phyloP scores from a whole-genome alignment of 2,329 filamentous ascomycete genomes.

The Ophiocordyceps australis region DNA sequence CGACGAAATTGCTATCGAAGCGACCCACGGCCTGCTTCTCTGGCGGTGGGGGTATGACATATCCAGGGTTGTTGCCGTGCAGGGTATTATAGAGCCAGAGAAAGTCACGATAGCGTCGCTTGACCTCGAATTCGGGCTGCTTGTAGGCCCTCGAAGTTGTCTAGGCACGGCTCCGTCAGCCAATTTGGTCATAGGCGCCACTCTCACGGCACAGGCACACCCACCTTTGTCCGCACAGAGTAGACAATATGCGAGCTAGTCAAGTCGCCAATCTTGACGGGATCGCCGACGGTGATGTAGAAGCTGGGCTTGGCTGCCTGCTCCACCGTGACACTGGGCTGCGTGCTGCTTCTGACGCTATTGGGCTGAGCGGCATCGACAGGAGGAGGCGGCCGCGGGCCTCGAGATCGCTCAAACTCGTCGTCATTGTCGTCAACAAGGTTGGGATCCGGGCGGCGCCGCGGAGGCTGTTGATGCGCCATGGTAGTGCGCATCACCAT shows the following conservation, averaged over 20 bases:
- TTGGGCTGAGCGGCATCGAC: conserved; percentile 39
- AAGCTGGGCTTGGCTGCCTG: conserved; percentile 88
- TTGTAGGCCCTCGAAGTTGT: conserved; percentile 94
- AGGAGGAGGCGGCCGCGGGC: conserved; percentile 48
- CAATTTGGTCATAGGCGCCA: too few species aligned
- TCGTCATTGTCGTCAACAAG: conserved; percentile 57
- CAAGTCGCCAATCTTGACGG: conserved; percentile 92
- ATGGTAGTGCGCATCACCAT: conserved; percentile 41
- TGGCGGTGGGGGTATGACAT: conserved; percentile 87
- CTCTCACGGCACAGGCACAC: conserved; percentile 1
- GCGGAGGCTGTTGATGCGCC: conserved; percentile 21
- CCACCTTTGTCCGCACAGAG: conserved; percentile 79
- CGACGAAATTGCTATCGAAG: conserved; percentile 93
- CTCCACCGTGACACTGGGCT: conserved; percentile 76
- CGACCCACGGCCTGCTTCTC: conserved; percentile 96
- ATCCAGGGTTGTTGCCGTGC: conserved; percentile 84
- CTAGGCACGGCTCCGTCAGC: conserved; percentile 21
- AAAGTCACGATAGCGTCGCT: conserved; percentile 87
- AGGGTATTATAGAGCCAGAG: conserved; percentile 93
- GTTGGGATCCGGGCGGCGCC: conserved; percentile 36
- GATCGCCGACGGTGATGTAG: conserved; percentile 81
- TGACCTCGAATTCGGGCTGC: conserved; percentile 82
- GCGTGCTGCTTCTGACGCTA: conserved; percentile 30
- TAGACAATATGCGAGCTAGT: conserved; percentile 98
- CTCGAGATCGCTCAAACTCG: conserved; percentile 33